phyloP scores from a whole-genome alignment of 306 rosid genomes.

The Delonix regia region DNA sequence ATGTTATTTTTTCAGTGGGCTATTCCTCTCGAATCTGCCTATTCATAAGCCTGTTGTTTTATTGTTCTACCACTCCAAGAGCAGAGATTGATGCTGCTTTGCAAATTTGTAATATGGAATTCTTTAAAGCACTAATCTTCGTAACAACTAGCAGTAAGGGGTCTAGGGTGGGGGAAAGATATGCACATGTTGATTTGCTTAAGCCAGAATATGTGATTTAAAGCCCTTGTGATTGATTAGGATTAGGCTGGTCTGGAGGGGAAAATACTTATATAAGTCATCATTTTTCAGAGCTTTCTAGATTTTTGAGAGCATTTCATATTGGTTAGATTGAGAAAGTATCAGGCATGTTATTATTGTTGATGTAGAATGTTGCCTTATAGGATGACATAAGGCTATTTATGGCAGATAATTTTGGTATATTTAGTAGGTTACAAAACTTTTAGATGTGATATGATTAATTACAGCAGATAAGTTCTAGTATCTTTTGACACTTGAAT shows the following conservation, averaged over 20 bases:
- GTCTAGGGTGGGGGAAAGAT: not conserved
- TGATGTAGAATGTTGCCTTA: not conserved
- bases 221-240: slow-evolving; percentile 5
- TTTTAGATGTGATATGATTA: slow-evolving; percentile 1
- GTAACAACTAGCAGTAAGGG: slow-evolving; percentile 5
- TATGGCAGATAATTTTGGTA: slow-evolving; percentile 1
- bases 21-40: slow-evolving; percentile 19
- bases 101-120: slow-evolving; percentile 10
- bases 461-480: not conserved
- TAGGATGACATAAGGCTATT: not conserved
- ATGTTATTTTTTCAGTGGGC: slow-evolving; percentile 20
- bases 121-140: slow-evolving; percentile 21
- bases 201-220: slow-evolving; percentile 7
- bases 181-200: not conserved
- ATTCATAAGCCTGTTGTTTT: slow-evolving; percentile 7
- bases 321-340: not conserved
- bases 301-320: slow-evolving; percentile 3
- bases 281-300: slow-evolving; percentile 7
- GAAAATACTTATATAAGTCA: slow-evolving; percentile 13
- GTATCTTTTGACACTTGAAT: slow-evolving; percentile 13
- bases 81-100: slow-evolving; percentile 8
- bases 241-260: slow-evolving; percentile 6
- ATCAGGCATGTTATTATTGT: slow-evolving; percentile 1
- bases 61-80: slow-evolving; percentile 15
- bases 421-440: not conserved